phyloP scores from a whole-genome alignment of 2,329 filamentous ascomycete species.

The Epicoccum sorghinum region DNA sequence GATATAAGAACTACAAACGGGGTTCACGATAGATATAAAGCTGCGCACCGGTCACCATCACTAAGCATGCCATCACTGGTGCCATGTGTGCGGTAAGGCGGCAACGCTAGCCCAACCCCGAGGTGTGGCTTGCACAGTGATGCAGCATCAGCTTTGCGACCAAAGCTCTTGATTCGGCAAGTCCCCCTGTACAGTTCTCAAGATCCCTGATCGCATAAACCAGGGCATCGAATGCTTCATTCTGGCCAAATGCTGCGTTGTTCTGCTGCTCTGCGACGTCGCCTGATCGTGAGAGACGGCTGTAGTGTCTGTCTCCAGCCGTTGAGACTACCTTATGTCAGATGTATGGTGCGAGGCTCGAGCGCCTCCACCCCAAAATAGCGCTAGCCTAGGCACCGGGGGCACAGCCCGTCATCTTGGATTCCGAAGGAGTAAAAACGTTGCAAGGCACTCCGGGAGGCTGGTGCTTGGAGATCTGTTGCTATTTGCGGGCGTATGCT shows the following conservation, averaged over 20 bases:
- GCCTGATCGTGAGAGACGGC: not conserved
- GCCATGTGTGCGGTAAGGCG: conserved; percentile 23
- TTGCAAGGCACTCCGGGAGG: not conserved
- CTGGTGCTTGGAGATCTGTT: conserved; percentile 9
- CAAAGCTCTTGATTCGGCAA: conserved; percentile 5
- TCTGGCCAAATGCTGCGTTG: not conserved
- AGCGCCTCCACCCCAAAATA: conserved; percentile 12
- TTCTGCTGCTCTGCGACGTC: not conserved
- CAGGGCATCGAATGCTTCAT: too few species aligned
- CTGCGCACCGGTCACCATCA: conserved; percentile 4
- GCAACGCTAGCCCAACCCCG: conserved; percentile 18
- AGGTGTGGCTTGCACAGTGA: conserved; percentile 14
- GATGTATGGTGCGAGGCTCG: conserved; percentile 8
- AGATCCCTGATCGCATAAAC: not conserved
- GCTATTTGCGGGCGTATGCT: conserved; percentile 1
- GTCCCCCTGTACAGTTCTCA: not conserved
- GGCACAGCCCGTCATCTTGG: conserved; percentile 10
- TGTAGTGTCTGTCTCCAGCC: not conserved
- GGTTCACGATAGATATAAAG: conserved; percentile 10
- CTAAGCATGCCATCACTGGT: conserved; percentile 2
- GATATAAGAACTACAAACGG: conserved; percentile 3
- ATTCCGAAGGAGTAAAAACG: not conserved
- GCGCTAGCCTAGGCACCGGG: conserved; percentile 1
- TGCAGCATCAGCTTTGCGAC: conserved; percentile 10
- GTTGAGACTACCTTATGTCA: conserved; percentile 6